Evolutionary conservation across 805 yeast genomes (phyloP), one percentile per base, ranked within the genome.

Genomic region (Monosporozyma unispora): DNA sequence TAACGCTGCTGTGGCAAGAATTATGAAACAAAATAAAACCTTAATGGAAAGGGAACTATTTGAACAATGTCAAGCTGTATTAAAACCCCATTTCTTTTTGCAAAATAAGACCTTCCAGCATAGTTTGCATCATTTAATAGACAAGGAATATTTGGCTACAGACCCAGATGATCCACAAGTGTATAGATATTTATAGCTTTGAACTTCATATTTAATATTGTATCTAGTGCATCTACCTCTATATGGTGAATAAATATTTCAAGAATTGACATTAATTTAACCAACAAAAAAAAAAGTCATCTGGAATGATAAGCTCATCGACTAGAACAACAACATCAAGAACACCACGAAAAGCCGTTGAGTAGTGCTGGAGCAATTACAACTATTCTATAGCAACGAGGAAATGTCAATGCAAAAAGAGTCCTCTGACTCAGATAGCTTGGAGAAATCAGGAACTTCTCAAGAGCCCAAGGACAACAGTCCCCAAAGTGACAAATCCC

Each of bases 1-100:
- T 2, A 93, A 87, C 61, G 96, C 96, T 1, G 93, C 95, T 0
- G 77, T 89, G 49, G 95, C 89, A 4, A 74, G 96, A 47, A 79
- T 83, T n/a, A 82, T 89, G 91, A 89, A 89, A 67, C 75, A 87
- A 1, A 70, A 89, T 31, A 82, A 80, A 56, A 66, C 73, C 0
- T 56, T 83, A 48, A 70, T 64, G 23, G 91, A 85, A 61, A 80
- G 79, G 55, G 82, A 82, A 38, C 70, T 89, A 48, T 70, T 86
- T n/a, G 76, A 74, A 31, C 89, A 82, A 56, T 78, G 81, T 4
- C 73, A 82, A 21, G 74, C 75, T 46, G 84, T 79, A 53, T 69
- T 88, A 45, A 64, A 72, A 21, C 70, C 72, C 38, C 70, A 93
- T 52, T 90, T 89, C 64, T 77, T 76, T 46, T 89, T 96, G 1